These are phyloP conservation scores for Juglanconis sp. DNA, from an alignment of 2,329 filamentous ascomycete genomes.

Conservation along the genomic window DNA sequence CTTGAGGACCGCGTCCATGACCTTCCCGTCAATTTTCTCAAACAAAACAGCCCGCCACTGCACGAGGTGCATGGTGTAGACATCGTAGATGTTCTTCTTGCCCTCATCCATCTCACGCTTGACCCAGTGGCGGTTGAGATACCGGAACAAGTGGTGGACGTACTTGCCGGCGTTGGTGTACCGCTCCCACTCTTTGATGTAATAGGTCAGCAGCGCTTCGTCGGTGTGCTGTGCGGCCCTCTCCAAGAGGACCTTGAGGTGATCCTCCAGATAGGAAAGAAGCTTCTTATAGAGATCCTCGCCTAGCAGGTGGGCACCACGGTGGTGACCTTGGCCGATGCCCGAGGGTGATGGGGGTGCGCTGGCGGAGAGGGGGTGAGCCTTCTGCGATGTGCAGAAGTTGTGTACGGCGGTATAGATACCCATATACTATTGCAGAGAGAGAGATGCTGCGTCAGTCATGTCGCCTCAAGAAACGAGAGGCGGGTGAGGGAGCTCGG, in stretches of 20 bases:
- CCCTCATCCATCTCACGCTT: conserved; percentile 98
- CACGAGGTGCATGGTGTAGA: conserved; percentile 93
- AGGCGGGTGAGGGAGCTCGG: neutral
- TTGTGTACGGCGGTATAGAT: conserved; percentile 98
- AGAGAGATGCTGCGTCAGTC: conserved; percentile 4
- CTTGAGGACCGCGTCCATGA: conserved; percentile 93
- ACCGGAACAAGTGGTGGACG: conserved; percentile 94
- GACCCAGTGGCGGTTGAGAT: conserved; percentile 97
- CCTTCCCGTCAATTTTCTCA: conserved; percentile 73
- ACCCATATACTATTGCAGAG: conserved; percentile 74
- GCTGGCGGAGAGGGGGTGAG: conserved; percentile 30
- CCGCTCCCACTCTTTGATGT: conserved; percentile 93
- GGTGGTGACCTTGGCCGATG: conserved; percentile 21
- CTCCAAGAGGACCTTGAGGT: conserved; percentile 68
- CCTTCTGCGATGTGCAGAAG: conserved; percentile 98
- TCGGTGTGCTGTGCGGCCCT: conserved; percentile 79
- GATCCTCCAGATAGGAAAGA: conserved; percentile 75
- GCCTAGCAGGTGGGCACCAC: conserved; percentile 76
- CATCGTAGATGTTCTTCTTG: conserved; percentile 97
- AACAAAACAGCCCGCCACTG: conserved; percentile 95
- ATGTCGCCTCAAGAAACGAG: conserved; percentile 16
- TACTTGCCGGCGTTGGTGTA: conserved; percentile 96
- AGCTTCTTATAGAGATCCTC: conserved; percentile 95
- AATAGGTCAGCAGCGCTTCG: conserved; percentile 85
- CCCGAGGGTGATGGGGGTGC: conserved; percentile 53